These are phyloP conservation scores for Funneliformis mosseae DNA, from an alignment of 192 early-diverging fungal species.

Conservation along the genomic window DNA sequence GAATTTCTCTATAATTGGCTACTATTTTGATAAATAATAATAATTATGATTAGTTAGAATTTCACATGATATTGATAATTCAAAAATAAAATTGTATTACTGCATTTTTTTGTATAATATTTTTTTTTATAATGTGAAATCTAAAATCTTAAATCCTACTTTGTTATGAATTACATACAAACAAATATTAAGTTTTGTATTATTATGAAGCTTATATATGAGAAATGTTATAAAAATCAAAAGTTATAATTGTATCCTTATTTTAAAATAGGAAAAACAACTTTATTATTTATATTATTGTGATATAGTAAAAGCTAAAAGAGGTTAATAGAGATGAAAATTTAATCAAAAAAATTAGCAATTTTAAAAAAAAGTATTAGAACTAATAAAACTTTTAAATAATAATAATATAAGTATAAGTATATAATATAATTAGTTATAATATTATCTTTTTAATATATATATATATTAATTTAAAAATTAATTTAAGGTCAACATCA, in stretches of 20 bases:
- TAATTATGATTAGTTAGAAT: no score
- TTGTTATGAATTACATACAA: neutral
- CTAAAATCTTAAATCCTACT: neutral
- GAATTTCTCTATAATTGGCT: no score
- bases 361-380: neutral
- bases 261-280: slow-evolving; percentile 9
- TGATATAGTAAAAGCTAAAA: neutral
- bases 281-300: neutral
- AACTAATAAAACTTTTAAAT: neutral
- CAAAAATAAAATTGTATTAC: no score
- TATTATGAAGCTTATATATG: slow-evolving; percentile 14
- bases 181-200: neutral
- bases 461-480: no score
- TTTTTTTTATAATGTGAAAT: no score
- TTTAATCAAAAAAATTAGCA: neutral
- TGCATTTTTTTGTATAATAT: no score
- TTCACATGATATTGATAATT: no score
- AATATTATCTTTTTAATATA: neutral
- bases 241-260: slow-evolving; percentile 1
- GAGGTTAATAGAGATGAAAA: neutral
- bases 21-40: no score
- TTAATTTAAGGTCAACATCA: no score
- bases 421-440: neutral
- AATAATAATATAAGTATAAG: neutral
- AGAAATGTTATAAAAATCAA: no score